Evolutionary conservation across 768 basidiomycete genomes (phyloP), one percentile per base, ranked within the genome.

Genomic region (Chalciporus sphaerocephalus): DNA sequence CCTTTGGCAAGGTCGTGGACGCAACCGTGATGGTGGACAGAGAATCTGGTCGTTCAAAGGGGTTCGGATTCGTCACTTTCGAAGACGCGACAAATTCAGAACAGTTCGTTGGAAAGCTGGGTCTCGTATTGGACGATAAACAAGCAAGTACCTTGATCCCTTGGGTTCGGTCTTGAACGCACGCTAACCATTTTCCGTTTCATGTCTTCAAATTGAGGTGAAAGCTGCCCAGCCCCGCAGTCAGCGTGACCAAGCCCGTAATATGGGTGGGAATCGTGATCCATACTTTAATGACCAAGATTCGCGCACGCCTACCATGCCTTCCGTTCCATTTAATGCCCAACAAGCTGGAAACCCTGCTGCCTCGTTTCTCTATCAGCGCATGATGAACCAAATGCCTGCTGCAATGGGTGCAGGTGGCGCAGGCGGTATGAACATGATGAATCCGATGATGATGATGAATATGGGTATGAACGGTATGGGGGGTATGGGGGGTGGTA

Each of bases 41-140:
- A 40, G 85, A 89, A 44, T 79, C 83, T 10, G 77, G 75, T 5
- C 72, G 85, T 20, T 84, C 81, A 24, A 88, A 91, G 63, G 89
- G 89, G 1, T 92, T 92, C 53, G 89, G 87, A 1, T 92, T 92
- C 50, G 83, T 91, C 36, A 92, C 88, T 0, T 92, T 88, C 59
- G 79, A 81, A 51, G 81, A 85, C 50, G 76, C 75, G 30, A 66
- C 68, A 5, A 78, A 76, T 47, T 75, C 83, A 6, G 83, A 86
- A 20, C 77, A 79, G 48, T 76, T 85, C 9, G 77, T 91, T 33
- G 80, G 78, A 3, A 79, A 79, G 49, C 69, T 79, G n/a, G 82
- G 80, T 12, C 70, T 89, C 34, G 69, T 81, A 17, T 65, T 90
- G 40, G 87, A 90, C 49, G 88, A 87, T 36, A 88, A 89, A 58